phyloP scores from a whole-genome alignment of 2,329 filamentous ascomycete genomes.

The Zalaria sp. region DNA sequence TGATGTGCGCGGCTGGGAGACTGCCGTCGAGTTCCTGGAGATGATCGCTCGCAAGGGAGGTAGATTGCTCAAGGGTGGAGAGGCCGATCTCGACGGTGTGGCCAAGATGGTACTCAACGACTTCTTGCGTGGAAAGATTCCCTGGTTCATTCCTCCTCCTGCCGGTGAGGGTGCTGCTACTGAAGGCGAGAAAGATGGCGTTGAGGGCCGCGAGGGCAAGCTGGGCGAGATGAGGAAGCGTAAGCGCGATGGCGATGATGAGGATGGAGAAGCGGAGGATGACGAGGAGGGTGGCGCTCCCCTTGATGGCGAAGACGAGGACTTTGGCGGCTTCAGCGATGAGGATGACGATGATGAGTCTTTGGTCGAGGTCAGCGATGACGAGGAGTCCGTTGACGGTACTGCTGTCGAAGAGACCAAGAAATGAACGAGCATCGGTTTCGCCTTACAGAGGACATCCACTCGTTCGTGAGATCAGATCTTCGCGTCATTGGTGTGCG shows the following conservation, averaged over 20 bases:
- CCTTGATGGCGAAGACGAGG: conserved; percentile 31
- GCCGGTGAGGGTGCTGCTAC: conserved; percentile 24
- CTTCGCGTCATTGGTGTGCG: no score
- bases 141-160: conserved; percentile 85
- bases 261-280: conserved; percentile 11
- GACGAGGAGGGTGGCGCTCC: conserved; percentile 30
- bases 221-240: conserved; percentile 81
- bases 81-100: conserved; percentile 85
- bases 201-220: conserved; percentile 58
- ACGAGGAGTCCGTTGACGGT: conserved; percentile 7
- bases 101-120: conserved; percentile 96
- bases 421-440: no score
- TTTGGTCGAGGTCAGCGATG: conserved; percentile 7
- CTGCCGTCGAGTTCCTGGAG: conserved; percentile 73
- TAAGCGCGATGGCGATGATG: conserved; percentile 38
- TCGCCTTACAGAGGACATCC: no score
- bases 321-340: conserved; percentile 10
- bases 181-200: conserved; percentile 34
- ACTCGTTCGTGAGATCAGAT: no score
- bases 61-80: conserved; percentile 76
- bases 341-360: conserved; percentile 13
- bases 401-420: background rate
- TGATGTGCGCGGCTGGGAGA: conserved; percentile 64
- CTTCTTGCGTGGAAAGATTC: conserved; percentile 87
- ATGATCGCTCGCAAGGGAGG: conserved; percentile 76